Evolutionary conservation across 768 basidiomycete species (phyloP).

Genomic region (Gautieria morchelliformis): DNA sequence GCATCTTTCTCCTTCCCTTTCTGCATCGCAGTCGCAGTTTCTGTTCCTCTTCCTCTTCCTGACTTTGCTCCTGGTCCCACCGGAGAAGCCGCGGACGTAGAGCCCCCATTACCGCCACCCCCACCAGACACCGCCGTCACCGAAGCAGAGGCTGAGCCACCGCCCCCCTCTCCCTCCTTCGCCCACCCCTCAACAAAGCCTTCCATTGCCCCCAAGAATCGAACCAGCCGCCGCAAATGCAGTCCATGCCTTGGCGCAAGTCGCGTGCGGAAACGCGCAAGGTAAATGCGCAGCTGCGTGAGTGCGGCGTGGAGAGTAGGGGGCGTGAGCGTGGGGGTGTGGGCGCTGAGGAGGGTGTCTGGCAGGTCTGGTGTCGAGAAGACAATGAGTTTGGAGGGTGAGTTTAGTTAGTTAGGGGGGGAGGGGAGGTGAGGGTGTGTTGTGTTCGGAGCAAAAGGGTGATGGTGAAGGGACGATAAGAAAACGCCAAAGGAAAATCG

Average conservation of each 20-base stretch:
- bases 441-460: no score
- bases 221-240: conserved; percentile 70
- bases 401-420: no score
- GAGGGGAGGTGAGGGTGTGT: no score
- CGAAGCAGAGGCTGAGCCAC: background rate
- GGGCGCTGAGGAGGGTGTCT: conserved; percentile 79
- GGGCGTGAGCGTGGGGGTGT: conserved; percentile 58
- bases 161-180: conserved; percentile 11
- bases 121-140: no score
- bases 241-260: conserved; percentile 65
- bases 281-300: conserved; percentile 68
- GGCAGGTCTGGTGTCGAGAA: conserved; percentile 62
- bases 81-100: background rate
- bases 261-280: conserved; percentile 66
- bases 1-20: conserved; percentile 1
- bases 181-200: conserved; percentile 51
- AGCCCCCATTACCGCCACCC: no score
- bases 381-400: background rate
- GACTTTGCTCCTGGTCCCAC: conserved; percentile 14
- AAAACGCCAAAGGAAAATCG: background rate
- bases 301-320: conserved; percentile 50
- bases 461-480: background rate
- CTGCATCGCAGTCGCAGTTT: no score
- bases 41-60: conserved; percentile 1
- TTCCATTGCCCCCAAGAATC: conserved; percentile 61